A percentile compares a stretch with the other conserved stretches of the same genome.
These are phyloP conservation scores for Coleophoma cylindrospora DNA, from an alignment of 2,329 filamentous ascomycete genomes.

Conservation along the genomic window DNA sequence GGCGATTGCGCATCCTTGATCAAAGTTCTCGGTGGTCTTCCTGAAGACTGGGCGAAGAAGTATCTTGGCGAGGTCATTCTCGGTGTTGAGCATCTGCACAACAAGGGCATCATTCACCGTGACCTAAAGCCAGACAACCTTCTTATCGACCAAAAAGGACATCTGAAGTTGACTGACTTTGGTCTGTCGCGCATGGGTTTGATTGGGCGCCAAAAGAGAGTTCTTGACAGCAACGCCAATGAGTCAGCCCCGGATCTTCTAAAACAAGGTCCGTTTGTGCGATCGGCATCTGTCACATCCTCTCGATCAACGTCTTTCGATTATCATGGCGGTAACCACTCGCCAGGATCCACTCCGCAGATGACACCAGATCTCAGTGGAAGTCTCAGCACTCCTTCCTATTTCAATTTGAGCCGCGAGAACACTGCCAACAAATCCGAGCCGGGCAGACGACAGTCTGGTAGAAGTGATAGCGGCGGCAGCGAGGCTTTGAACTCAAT, in stretches of 20 bases:
- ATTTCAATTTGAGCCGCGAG: conserved; percentile 74
- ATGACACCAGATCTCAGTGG: conserved; percentile 72
- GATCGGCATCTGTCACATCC: conserved; percentile 78
- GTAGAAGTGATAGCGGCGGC: conserved; percentile 86
- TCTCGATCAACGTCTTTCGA: conserved; percentile 94
- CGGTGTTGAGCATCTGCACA: conserved; percentile 95
- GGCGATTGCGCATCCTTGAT: conserved; percentile 96
- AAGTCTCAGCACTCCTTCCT: conserved; percentile 78
- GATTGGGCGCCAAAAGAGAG: conserved; percentile 92
- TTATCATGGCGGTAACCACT: conserved; percentile 66
- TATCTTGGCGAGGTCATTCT: conserved; percentile 94
- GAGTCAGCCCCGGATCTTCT: conserved; percentile 90
- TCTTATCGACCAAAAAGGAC: conserved; percentile 92
- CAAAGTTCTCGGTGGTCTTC: conserved; percentile 85
- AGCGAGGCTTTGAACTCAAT: conserved; percentile 81
- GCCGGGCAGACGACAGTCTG: conserved; percentile 68
- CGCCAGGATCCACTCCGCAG: conserved; percentile 78
- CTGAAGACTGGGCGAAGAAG: conserved; percentile 97
- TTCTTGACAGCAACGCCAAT: conserved; percentile 68
- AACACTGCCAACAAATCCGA: conserved; percentile 38
- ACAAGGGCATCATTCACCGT: conserved; percentile 90
- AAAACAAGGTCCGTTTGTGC: conserved; percentile 86
- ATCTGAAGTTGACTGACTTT: conserved; percentile 96
- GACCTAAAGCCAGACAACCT: conserved; percentile 97
- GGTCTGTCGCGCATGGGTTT: conserved; percentile 95